These are phyloP conservation scores for Linnemannia schmuckeri DNA, from an alignment of 192 early-diverging fungal species.

Conservation along the genomic window DNA sequence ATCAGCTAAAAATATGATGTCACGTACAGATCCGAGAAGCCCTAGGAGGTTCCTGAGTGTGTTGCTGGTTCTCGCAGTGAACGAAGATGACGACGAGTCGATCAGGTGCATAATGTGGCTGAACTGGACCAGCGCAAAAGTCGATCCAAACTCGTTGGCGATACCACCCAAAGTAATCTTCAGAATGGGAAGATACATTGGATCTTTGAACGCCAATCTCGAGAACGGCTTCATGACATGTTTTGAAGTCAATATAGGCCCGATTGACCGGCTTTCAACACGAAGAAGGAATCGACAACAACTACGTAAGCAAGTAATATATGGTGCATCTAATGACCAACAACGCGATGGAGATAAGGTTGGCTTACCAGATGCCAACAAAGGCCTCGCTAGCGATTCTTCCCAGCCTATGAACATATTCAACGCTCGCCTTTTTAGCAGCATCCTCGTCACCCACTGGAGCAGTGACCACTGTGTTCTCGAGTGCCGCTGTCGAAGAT, in stretches of 20 bases:
- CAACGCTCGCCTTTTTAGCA: conserved; percentile 10
- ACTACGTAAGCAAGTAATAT: background rate
- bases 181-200: conserved; percentile 45
- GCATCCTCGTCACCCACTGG: conserved; percentile 7
- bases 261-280: conserved; percentile 55
- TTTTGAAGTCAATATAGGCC: conserved; percentile 69
- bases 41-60: conserved; percentile 40
- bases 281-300: background rate
- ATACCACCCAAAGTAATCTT: conserved; percentile 60
- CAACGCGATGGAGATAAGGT: background rate
- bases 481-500: conserved; percentile 1
- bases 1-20: background rate
- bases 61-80: conserved; percentile 44
- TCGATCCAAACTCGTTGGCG: conserved; percentile 66
- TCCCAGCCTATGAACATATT: conserved; percentile 25
- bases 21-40: conserved; percentile 41
- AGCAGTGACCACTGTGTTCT: background rate
- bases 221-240: conserved; percentile 69
- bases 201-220: conserved; percentile 64
- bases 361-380: conserved; percentile 64
- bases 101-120: conserved; percentile 64
- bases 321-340: background rate
- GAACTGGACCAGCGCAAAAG: conserved; percentile 68
- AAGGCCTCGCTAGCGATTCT: conserved; percentile 62
- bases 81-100: conserved; percentile 35